Conservation (phyloP, 495 filamentous ascomycete genomes). For the Evansstolkia leycettana region DNA sequence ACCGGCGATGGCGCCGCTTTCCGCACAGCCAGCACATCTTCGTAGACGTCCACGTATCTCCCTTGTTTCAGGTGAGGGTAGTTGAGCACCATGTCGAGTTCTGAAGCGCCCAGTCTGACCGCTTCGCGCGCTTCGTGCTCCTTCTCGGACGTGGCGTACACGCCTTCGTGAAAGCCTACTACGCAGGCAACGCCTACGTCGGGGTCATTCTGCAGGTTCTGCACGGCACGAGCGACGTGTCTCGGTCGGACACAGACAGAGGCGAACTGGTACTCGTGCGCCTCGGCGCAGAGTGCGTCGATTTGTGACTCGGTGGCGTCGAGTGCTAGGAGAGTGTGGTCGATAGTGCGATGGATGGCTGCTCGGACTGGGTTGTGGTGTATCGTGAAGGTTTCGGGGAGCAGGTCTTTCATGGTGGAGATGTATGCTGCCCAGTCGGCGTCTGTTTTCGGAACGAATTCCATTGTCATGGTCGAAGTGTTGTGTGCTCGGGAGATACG, state of each 20-base stretch:
- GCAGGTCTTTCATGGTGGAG: constrained; percentile 11
- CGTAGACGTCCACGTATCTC: constrained; percentile 40
- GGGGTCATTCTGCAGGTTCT: constrained; percentile 33
- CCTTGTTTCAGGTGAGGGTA: constrained; percentile 38
- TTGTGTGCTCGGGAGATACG: constrained; percentile 16
- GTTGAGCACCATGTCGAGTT: constrained; percentile 61
- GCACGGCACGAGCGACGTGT: constrained; percentile 39
- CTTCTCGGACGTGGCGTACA: constrained; percentile 40
- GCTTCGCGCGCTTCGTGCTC: constrained; percentile 43
- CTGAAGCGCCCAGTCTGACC: constrained; percentile 42
- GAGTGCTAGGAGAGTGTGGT: constrained; percentile 52
- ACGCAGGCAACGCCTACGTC: constrained; percentile 47
- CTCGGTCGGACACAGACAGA: constrained; percentile 46
- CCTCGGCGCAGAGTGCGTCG: constrained; percentile 52
- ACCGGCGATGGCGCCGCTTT: constrained; percentile 35
- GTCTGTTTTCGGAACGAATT: constrained; percentile 18
- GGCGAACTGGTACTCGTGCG: constrained; percentile 44
- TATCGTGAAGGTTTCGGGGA: constrained; percentile 13
- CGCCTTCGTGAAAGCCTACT: constrained; percentile 57
- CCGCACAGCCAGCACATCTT: constrained; percentile 44
- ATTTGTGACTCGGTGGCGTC: constrained; percentile 42
- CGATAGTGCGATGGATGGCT: constrained; percentile 35
- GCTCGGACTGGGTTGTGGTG: constrained; percentile 13
- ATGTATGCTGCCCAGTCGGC: constrained; percentile 25
- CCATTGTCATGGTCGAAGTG: too few relatives aligned